Evolutionary conservation across 352 stramenopile species (phyloP).

Genomic region (Pythium biforme): DNA sequence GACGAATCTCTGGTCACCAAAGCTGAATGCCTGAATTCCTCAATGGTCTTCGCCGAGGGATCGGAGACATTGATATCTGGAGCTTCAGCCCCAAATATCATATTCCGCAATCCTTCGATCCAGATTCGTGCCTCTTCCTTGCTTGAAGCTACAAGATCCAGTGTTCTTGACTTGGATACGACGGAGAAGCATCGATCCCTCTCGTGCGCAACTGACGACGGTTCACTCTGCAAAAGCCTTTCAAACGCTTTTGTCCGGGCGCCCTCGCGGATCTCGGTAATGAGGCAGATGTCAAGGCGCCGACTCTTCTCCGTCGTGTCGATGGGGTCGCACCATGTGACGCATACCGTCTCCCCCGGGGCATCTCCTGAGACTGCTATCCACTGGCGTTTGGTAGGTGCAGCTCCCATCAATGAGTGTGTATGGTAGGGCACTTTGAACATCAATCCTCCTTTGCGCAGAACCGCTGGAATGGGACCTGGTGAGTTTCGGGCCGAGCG

Average conservation of each 20-base stretch:
- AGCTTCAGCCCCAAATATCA: constrained; percentile 33
- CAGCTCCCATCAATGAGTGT: constrained; percentile 36
- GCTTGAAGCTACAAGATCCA: constrained; percentile 75
- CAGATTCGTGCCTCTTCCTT: constrained; percentile 77
- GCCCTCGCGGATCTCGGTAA: constrained; percentile 61
- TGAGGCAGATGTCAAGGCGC: constrained; percentile 41
- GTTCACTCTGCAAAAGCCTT: constrained; percentile 39
- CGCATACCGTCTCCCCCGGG: constrained; percentile 32
- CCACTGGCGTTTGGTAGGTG: constrained; percentile 54
- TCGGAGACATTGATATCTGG: constrained; percentile 5
- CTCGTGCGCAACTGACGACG: constrained; percentile 39
- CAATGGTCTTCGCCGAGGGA: constrained; percentile 40
- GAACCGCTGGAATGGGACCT: constrained; percentile 33
- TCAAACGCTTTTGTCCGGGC: constrained; percentile 63
- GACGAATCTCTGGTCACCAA: constrained; percentile 30
- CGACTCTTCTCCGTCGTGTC: constrained; percentile 41
- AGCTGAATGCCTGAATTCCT: constrained; percentile 46
- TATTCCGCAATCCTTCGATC: constrained; percentile 41
- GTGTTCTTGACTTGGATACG: constrained; percentile 48
- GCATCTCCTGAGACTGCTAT: constrained; percentile 37
- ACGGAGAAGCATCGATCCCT: constrained; percentile 72
- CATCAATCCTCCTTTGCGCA: constrained; percentile 61
- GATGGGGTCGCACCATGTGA: constrained; percentile 73
- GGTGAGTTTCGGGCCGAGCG: not conserved
- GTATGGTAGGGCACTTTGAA: constrained; percentile 82